Evolutionary conservation across 2,329 filamentous ascomycete species (phyloP).

Genomic region (Sporothrix humicola): DNA sequence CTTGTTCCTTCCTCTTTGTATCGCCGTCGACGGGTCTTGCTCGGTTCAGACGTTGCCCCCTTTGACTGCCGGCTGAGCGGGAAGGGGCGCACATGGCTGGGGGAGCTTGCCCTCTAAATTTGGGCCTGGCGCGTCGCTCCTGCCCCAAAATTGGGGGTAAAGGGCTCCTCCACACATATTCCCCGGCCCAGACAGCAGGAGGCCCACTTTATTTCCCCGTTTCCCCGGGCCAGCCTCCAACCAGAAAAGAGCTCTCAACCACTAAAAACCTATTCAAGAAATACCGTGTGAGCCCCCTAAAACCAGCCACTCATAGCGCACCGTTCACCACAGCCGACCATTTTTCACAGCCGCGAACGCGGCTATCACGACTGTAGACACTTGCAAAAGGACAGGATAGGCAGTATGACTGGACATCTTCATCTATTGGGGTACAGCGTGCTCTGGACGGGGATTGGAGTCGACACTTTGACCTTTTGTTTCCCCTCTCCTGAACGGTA

Average conservation of each 20-base stretch:
- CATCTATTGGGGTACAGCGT: not conserved
- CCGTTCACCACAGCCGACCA: slow-evolving; percentile 16
- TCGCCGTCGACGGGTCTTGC: slow-evolving; percentile 19
- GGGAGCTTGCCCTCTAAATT: too few relatives aligned
- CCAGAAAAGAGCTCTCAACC: not conserved
- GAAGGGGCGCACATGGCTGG: slow-evolving; percentile 7
- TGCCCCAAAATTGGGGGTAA: too few relatives aligned
- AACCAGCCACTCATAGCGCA: not conserved
- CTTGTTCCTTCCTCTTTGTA: slow-evolving; percentile 25
- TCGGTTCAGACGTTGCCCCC: slow-evolving; percentile 23
- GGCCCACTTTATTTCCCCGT: slow-evolving; percentile 35
- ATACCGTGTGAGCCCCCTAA: not conserved
- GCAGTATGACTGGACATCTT: not conserved
- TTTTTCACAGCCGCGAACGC: not conserved
- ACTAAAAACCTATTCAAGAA: not conserved
- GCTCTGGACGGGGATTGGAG: too few relatives aligned
- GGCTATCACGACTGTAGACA: not conserved
- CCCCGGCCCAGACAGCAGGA: not conserved
- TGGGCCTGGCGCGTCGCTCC: too few relatives aligned
- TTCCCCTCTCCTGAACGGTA: too few relatives aligned
- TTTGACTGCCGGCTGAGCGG: slow-evolving; percentile 31
- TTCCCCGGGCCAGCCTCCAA: slow-evolving; percentile 35
- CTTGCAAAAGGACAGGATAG: not conserved
- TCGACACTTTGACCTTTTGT: too few relatives aligned
- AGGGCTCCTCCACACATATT: slow-evolving; percentile 22